These are phyloP conservation scores for Cubamyces lactineus DNA, from an alignment of 768 basidiomycete species.

Conservation along the genomic window DNA sequence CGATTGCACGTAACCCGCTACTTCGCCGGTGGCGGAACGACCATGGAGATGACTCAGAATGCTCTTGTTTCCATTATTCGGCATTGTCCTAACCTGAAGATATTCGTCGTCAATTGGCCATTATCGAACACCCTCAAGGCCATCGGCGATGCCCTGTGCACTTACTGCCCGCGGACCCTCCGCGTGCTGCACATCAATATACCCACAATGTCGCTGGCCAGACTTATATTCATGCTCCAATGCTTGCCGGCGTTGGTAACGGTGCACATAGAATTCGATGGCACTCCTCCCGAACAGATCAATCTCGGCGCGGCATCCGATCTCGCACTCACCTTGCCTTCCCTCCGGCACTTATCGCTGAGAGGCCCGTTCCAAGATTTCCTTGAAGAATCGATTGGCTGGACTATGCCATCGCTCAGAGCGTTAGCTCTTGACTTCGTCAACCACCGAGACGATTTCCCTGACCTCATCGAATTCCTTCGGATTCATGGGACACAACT, in stretches of 20 bases:
- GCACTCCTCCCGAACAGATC: constrained; percentile 40
- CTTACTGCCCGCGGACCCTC: constrained; percentile 51
- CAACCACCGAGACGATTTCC: constrained; percentile 48
- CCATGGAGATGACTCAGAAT: constrained; percentile 53
- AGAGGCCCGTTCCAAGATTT: constrained; percentile 65
- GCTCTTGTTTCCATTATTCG: constrained; percentile 61
- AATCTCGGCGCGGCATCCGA: constrained; percentile 64
- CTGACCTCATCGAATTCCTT: constrained; percentile 65
- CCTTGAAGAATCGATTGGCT: constrained; percentile 68
- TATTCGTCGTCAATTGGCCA: constrained; percentile 71
- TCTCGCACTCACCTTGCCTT: constrained; percentile 54
- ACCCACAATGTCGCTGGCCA: constrained; percentile 55
- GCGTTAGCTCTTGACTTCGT: constrained; percentile 61
- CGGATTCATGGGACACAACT: constrained; percentile 58
- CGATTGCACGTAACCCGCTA: constrained; percentile 71
- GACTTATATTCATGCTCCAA: constrained; percentile 74
- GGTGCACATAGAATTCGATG: constrained; percentile 56
- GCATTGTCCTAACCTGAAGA: constrained; percentile 73
- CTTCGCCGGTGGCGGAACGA: constrained; percentile 43
- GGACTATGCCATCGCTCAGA: constrained; percentile 64
- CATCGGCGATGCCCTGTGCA: constrained; percentile 65
- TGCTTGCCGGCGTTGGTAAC: constrained; percentile 60
- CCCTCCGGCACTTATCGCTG: constrained; percentile 65
- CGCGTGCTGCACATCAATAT: constrained; percentile 67
- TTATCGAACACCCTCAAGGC: constrained; percentile 61